These are phyloP conservation scores for Colletotrichum chlorophyti DNA, from an alignment of 2,329 filamentous ascomycete species.

Conservation along the genomic window DNA sequence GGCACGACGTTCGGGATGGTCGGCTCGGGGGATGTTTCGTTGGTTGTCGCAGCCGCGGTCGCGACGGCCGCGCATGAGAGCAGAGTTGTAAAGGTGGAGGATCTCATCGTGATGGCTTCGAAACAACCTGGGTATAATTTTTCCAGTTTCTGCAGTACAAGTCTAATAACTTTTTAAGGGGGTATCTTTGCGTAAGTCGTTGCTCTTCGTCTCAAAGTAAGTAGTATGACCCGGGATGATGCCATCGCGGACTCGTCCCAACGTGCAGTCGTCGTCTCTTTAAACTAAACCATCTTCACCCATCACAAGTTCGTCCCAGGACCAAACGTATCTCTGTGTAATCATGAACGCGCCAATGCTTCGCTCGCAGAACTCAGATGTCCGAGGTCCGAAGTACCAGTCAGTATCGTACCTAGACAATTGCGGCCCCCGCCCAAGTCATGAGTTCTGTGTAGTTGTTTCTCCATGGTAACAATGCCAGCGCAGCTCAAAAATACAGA, in stretches of 20 bases:
- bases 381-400: conserved; percentile 28
- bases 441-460: too few relatives aligned
- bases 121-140: neutral
- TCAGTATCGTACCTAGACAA: too few relatives aligned
- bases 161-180: conserved; percentile 24
- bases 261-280: neutral
- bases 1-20: conserved; percentile 33
- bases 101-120: conserved; percentile 12
- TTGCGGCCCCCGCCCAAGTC: too few relatives aligned
- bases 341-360: conserved; percentile 28
- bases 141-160: neutral
- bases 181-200: too few relatives aligned
- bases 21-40: conserved; percentile 12
- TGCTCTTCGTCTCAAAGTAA: neutral
- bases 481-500: neutral
- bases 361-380: conserved; percentile 16
- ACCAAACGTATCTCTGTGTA: neutral
- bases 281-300: neutral
- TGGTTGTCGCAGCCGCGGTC: conserved; percentile 20
- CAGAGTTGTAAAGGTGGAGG: conserved; percentile 4
- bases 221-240: neutral
- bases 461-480: too few relatives aligned
- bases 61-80: conserved; percentile 21
- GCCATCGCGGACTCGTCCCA: neutral
- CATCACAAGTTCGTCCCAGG: neutral